These are phyloP conservation scores for Heracleum sosnowskyi DNA, from an alignment of 129 eudicot species.

Conservation along the genomic window DNA sequence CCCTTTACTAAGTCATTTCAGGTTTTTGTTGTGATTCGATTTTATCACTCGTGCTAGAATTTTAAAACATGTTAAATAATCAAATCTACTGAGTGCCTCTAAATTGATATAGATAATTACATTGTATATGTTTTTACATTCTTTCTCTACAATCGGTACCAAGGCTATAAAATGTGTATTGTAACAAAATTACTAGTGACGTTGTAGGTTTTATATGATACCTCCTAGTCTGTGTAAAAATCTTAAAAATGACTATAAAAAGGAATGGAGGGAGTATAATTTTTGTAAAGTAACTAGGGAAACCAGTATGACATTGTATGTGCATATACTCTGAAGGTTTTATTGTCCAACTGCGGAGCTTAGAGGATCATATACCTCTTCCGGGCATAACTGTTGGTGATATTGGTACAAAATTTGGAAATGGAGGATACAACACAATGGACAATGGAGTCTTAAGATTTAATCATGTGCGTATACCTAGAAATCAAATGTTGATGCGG, in stretches of 20 bases:
- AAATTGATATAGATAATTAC: not conserved
- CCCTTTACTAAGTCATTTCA: not conserved
- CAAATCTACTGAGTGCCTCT: not conserved
- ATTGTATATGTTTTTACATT: not conserved
- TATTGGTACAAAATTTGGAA: slow-evolving; percentile 95
- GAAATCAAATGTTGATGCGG: slow-evolving; percentile 97
- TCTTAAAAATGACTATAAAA: not conserved
- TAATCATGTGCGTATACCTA: slow-evolving; percentile 86
- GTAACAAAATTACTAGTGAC: not conserved
- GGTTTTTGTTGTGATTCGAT: not conserved
- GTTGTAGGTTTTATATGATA: not conserved
- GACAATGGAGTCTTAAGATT: slow-evolving; percentile 93
- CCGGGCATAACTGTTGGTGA: slow-evolving; percentile 42
- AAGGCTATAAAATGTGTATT: not conserved
- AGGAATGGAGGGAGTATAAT: not conserved
- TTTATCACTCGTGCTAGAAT: not conserved
- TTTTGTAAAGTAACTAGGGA: not conserved
- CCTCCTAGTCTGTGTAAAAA: not conserved
- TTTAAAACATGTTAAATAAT: no score
- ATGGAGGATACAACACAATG: slow-evolving; percentile 97
- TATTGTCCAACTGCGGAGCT: slow-evolving; percentile 89
- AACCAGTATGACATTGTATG: not conserved
- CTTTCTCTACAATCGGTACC: not conserved
- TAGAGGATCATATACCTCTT: slow-evolving; percentile 90
- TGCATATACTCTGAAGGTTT: slow-evolving; percentile 41